Percentiles rank a stretch among this genome's conserved stretches.
Evolutionary conservation across 805 yeast genomes (phyloP).

Genomic region (Wickerhamomyces xylosicus): DNA sequence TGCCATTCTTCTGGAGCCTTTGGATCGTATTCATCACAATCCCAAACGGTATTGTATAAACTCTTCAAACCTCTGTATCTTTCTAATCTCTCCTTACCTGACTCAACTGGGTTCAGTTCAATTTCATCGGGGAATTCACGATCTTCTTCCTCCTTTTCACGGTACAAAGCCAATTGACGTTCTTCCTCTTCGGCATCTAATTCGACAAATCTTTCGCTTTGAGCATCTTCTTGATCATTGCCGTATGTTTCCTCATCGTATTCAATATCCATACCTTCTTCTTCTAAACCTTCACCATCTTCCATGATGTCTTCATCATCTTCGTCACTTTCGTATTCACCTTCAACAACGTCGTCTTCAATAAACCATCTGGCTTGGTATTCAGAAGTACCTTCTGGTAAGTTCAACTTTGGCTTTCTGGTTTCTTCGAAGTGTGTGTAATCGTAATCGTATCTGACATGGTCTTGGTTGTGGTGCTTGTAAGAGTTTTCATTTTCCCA

Average conservation of each 20-base stretch:
- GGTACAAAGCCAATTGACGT: slow-evolving; percentile 59
- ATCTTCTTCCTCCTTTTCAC: slow-evolving; percentile 69
- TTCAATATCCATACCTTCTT: slow-evolving; percentile 17
- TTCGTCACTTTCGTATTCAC: slow-evolving; percentile 18
- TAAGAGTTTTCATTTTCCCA: slow-evolving; percentile 25
- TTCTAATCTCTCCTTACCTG: slow-evolving; percentile 63
- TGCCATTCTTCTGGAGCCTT: slow-evolving; percentile 72
- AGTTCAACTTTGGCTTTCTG: slow-evolving; percentile 32
- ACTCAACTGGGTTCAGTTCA: slow-evolving; percentile 67
- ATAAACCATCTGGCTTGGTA: slow-evolving; percentile 74
- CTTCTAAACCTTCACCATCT: slow-evolving; percentile 15
- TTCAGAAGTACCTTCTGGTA: slow-evolving; percentile 72
- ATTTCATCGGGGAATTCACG: slow-evolving; percentile 93
- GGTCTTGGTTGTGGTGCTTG: slow-evolving; percentile 13
- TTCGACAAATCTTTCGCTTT: slow-evolving; percentile 58
- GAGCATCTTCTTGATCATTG: slow-evolving; percentile 21
- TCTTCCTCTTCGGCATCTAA: slow-evolving; percentile 76
- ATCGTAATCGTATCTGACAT: slow-evolving; percentile 30
- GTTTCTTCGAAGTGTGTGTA: slow-evolving; percentile 26
- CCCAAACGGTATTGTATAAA: slow-evolving; percentile 76
- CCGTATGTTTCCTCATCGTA: slow-evolving; percentile 23
- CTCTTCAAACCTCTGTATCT: slow-evolving; percentile 86
- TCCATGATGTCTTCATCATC: slow-evolving; percentile 11
- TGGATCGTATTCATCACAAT: slow-evolving; percentile 70
- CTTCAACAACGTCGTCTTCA: slow-evolving; percentile 35